Evolutionary conservation across 2,329 filamentous ascomycete genomes (phyloP), one percentile per base, ranked within the genome.

Genomic region (Stagonosporopsis vannaccii): DNA sequence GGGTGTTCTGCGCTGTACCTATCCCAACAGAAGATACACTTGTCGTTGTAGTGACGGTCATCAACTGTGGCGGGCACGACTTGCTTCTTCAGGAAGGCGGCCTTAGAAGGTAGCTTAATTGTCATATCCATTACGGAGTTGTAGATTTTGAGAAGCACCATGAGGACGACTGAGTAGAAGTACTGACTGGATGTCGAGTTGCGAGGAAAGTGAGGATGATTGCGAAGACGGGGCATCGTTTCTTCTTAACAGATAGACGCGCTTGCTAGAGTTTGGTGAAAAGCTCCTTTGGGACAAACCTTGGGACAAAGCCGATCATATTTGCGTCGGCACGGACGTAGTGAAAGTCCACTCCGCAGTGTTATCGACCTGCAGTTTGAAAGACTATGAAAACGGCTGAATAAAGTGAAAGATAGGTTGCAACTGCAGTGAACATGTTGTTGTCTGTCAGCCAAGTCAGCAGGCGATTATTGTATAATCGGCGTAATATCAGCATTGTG

Each of bases 11-110:
- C 36, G 23, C 59, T 51, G 35, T 67, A 66, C 13, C 42, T 17
- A 5, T 35, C 54, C 60, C 59, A 65, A 37, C 63, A 66, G 25
- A 54, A 40, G 4, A 15, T 35, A 43, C 58, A 65, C 37, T 58
- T 62, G 17, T 63, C 44, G 37, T 61, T 45, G 44, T 60, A 51
- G 48, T 61, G 63, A 4, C 13, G 28, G 37, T 65, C 60, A 35
- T 57, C 28, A 12, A 46, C 42, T 20, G 56, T 60, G 3, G 50
- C 61, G 9, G 55, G 65, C 3, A 66, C 42, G 19, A 62, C 22
- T 3, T 40, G 36, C 6, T 52, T 33, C 11, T 49, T 5, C 6
- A 61, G 11, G 47, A 65, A 62, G 13, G 41, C 49, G 2, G 43
- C 9, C 20, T 55, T 60, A 0, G 50, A 56, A 25, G 32, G 39